phyloP scores from a whole-genome alignment of 129 eudicot genomes.

The Kitagawia praeruptora region DNA sequence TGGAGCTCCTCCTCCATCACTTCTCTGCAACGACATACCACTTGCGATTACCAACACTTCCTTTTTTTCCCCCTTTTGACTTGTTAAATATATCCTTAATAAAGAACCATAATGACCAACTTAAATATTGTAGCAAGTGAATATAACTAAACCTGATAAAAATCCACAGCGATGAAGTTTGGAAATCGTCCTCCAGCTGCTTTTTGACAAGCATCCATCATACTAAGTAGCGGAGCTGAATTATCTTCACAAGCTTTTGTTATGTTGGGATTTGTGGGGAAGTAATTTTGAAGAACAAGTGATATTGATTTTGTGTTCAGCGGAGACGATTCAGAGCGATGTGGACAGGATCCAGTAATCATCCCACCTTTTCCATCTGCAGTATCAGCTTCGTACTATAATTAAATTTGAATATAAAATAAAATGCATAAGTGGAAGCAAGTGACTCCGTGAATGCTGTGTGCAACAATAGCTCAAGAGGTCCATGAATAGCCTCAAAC shows the following conservation, averaged over 20 bases:
- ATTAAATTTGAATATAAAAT: background rate
- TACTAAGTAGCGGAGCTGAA: constrained; percentile 17
- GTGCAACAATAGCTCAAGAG: background rate
- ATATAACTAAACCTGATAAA: background rate
- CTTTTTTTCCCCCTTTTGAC: background rate
- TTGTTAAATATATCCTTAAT: background rate
- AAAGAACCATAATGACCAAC: background rate
- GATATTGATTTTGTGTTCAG: constrained; percentile 14
- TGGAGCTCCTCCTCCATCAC: constrained; percentile 91
- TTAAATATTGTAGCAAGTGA: background rate
- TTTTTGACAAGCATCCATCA: constrained; percentile 20
- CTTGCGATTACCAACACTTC: background rate
- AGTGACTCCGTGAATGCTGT: background rate
- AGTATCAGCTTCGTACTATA: background rate
- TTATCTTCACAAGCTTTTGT: constrained; percentile 17
- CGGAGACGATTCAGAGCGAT: constrained; percentile 16
- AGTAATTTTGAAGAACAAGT: constrained; percentile 22
- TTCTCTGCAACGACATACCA: constrained; percentile 44
- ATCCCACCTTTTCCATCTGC: constrained; percentile 22
- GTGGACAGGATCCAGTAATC: constrained; percentile 18
- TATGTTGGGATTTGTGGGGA: constrained; percentile 10
- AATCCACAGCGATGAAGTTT: constrained; percentile 22
- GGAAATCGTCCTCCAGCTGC: constrained; percentile 23
- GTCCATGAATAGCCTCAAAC: background rate
- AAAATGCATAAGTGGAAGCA: background rate